Base-by-base conservation (phyloP, 2,329 filamentous ascomycete genomes). In the Paraphaeosphaeria minitans region DNA sequence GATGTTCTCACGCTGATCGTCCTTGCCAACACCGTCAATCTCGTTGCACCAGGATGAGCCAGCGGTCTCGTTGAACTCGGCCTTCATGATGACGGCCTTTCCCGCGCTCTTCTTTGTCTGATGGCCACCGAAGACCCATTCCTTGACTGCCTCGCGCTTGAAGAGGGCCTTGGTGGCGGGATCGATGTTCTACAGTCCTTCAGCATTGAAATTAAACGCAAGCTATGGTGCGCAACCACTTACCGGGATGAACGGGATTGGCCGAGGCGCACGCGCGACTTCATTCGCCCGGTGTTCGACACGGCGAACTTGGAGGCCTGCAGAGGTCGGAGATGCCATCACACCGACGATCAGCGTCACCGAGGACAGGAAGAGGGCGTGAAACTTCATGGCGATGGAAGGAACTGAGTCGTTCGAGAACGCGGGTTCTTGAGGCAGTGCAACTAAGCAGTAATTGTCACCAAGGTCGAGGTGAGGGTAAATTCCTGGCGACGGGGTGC, bases 1-100 rank as follows among this genome's bases (percentile, higher is more conserved):
- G 16, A 21, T 31, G 22, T 53, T 53, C 16, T 53, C 39, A 16
- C 37, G 16, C 1, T 31, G n/a, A 8, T 22, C 9, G 2, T n/a
- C 47, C 47, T n/a, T 19, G 27, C 45, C 45, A 19, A 48, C 27
- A n/a, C 27, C 45, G 1, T 37, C 31, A 13, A 50, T 35, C 19
- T 35, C 47, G n/a, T 50, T 50, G 47, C 47, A 50, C 31, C 47
- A 50, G 3, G 47, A 37, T 8, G 47, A 50, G 4, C 47, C 47
- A 19, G 19, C 12, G 3, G 29, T 37, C 31, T 50, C n/a, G 31
- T 50, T 37, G 31, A 50, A 50, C 3, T 31, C 27, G 19, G 47
- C 47, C 12, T 50, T 8, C 47, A 50, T 35, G 16, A 5, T 37
- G 31, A 21, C 13, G 37, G 4, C 10, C 8, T 37, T 31, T 0